Percentiles rank a stretch among this genome's conserved stretches.
phyloP scores from a whole-genome alignment of 805 yeast species.

The Yarrowia sp. region DNA sequence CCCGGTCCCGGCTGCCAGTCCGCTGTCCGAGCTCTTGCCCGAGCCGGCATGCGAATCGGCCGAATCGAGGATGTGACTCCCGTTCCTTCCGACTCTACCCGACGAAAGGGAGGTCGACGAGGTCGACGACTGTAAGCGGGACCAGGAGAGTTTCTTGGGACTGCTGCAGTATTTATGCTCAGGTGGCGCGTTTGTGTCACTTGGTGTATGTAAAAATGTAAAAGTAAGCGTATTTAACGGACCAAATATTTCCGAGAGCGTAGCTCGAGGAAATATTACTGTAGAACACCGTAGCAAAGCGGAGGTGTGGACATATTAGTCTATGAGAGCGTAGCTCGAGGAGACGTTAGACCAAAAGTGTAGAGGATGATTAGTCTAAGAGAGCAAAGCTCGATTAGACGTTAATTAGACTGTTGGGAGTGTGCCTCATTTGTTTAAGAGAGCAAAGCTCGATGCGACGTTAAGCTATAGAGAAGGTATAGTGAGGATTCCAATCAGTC shows the following conservation, averaged over 20 bases:
- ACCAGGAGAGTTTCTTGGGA: background rate
- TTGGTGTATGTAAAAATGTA: constrained; percentile 20
- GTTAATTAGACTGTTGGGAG: no score
- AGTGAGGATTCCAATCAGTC: no score
- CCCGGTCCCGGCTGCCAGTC: constrained; percentile 99
- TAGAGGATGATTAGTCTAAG: no score
- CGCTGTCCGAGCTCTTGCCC: constrained; percentile 98
- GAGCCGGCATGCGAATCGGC: constrained; percentile 99
- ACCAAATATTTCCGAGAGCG: no score
- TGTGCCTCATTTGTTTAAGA: no score
- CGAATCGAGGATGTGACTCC: constrained; percentile 99
- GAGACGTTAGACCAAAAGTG: background rate
- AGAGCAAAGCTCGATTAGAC: no score
- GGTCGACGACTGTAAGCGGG: constrained; percentile 92
- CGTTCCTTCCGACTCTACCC: constrained; percentile 99
- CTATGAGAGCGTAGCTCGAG: background rate
- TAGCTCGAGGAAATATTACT: no score
- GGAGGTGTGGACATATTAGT: background rate
- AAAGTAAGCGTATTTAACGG: constrained; percentile 32
- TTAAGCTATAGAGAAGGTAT: no score
- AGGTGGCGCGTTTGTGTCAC: background rate
- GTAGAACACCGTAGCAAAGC: background rate
- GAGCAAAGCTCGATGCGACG: no score
- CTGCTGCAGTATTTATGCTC: constrained; percentile 10
- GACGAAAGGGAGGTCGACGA: constrained; percentile 99